phyloP scores from a whole-genome alignment of 2,329 filamentous ascomycete genomes.

The Helicocarpus griseus region DNA sequence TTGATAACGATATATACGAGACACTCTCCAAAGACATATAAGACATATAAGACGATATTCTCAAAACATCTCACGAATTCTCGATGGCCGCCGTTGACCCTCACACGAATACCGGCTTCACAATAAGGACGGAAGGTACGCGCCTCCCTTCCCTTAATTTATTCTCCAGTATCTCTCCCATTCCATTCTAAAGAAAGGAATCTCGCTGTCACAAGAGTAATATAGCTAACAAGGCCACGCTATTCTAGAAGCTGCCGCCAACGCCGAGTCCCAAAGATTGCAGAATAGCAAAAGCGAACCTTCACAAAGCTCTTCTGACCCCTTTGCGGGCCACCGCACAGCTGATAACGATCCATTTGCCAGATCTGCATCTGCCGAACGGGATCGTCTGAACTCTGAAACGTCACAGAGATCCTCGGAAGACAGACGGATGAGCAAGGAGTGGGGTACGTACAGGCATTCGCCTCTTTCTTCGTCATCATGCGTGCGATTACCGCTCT shows the following conservation, averaged over 20 bases:
- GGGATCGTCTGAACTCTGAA: no score
- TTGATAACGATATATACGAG: no score
- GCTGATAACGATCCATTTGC: constrained; percentile 1
- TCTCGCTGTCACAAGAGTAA: background rate
- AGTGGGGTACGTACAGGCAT: constrained; percentile 21
- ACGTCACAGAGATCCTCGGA: background rate
- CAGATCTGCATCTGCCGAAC: constrained; percentile 1
- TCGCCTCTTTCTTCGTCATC: background rate
- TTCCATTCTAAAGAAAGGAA: background rate
- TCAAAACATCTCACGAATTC: background rate
- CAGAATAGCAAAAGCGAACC: background rate
- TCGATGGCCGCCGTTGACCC: background rate
- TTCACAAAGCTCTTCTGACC: background rate
- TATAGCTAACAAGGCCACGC: background rate
- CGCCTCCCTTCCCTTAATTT: no score
- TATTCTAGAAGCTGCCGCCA: background rate
- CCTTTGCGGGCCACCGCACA: constrained; percentile 3
- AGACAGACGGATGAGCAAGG: constrained; percentile 28
- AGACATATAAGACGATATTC: background rate
- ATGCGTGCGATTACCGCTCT: background rate
- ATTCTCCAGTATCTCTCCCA: background rate
- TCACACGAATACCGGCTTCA: background rate
- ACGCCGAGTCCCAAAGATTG: background rate
- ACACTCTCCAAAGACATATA: background rate
- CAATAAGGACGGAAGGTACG: background rate